Evolutionary conservation across 2,329 filamentous ascomycete species (phyloP), one percentile per base, ranked within the genome.

Genomic region (Pseudofabraea citricarpa): DNA sequence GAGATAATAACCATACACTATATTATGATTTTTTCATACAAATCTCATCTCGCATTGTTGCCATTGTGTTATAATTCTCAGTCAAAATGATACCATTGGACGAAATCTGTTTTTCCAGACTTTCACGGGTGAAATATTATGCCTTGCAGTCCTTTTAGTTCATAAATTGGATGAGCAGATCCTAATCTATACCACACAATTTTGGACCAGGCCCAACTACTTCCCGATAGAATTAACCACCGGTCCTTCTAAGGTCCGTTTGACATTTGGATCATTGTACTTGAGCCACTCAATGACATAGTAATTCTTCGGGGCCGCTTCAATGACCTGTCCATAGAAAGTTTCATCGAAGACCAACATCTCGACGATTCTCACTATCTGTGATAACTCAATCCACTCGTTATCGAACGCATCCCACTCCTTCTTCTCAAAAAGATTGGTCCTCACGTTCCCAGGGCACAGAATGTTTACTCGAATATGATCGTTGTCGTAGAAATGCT

Each of bases 391-490:
- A 19, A 40, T 40, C 38, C 38, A 31, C 27, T 31, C 27, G 13
- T 31, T 15, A 10, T 16, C 15, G 27, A 47, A 47, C 7, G 27
- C 24, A 18, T 45, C 33, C 46, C 46, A 48, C 27, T 48, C 42
- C 32, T 39, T 43, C 19, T 45, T 33, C 10, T 20, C 29, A 2
- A 48, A 36, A 7, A 48, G 35, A 22, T 32, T 41, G 3, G 46
- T 48, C 35, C 29, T 45, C 29, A 48, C 36, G 6, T 20, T 48
- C 4, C 46, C 46, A 6, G 43, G 46, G 8, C 36, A 45, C 4
- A 48, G 21, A 18, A 35, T 31, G 18, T 48, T 48, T 5, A 39
- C 46, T 9, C 46, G 24, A 18, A 48, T 48, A n/a, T 26, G 21
- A 15, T 46, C 42, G 26, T 45, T 20, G 16, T 24, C 19, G 29